Evolutionary conservation across 257 asterid genomes (phyloP).

Genomic region (Solanum pimpinellifolium): DNA sequence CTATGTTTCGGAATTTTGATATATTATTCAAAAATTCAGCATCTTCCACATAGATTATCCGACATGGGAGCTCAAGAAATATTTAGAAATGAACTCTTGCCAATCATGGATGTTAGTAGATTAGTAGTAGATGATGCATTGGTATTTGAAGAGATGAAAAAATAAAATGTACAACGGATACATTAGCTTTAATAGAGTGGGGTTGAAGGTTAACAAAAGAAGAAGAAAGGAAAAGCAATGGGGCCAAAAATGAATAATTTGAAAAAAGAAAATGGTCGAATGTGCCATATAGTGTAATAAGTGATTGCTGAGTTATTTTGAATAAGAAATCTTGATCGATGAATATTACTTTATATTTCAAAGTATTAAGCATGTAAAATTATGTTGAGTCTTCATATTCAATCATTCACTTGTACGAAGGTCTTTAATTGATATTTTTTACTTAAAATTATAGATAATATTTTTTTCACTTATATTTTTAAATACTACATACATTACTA

Average conservation of each 20-base stretch:
- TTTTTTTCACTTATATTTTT: background rate
- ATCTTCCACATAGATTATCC: background rate
- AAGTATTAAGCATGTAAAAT: background rate
- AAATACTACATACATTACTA: background rate
- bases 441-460: background rate
- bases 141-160: slow-evolving; percentile 63
- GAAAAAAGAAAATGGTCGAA: background rate
- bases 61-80: slow-evolving; percentile 47
- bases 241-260: background rate
- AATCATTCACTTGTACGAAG: background rate
- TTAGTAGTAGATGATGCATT: slow-evolving; percentile 62
- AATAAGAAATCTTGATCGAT: too few species aligned
- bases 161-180: slow-evolving; percentile 44
- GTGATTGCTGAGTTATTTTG: background rate
- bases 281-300: background rate
- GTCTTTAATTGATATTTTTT: background rate
- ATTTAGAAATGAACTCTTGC: slow-evolving; percentile 46
- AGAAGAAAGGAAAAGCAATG: background rate
- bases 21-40: background rate
- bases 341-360: background rate
- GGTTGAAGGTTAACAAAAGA: slow-evolving; percentile 31
- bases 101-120: slow-evolving; percentile 39
- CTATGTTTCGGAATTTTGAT: too few species aligned
- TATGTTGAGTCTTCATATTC: background rate
- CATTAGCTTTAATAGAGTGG: slow-evolving; percentile 52